Conservation (phyloP, 768 basidiomycete species). For the Tephrocybe rancida region DNA sequence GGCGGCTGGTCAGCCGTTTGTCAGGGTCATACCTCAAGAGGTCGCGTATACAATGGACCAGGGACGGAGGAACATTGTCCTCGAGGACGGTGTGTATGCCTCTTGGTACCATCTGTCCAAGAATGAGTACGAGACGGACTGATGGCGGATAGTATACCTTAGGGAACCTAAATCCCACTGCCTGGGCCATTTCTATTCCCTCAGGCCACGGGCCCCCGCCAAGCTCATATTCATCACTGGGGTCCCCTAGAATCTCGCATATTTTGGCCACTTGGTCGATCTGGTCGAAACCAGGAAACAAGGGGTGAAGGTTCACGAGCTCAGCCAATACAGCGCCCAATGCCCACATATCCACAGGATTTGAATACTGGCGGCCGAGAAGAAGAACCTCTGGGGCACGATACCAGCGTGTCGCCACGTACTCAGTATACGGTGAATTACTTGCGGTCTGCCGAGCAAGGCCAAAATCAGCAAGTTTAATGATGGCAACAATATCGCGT, state of each 20-base stretch:
- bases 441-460: slow-evolving; percentile 89
- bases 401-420: slow-evolving; percentile 99
- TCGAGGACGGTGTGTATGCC: slow-evolving; percentile 78
- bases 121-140: slow-evolving; percentile 9
- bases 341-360: slow-evolving; percentile 99
- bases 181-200: slow-evolving; percentile 86
- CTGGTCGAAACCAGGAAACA: slow-evolving; percentile 94
- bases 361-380: slow-evolving; percentile 89
- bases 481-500: slow-evolving; percentile 94
- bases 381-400: slow-evolving; percentile 98
- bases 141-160: slow-evolving; percentile 58
- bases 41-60: slow-evolving; percentile 91
- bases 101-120: slow-evolving; percentile 62
- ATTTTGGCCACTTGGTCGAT: slow-evolving; percentile 92
- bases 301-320: slow-evolving; percentile 88
- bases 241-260: slow-evolving; percentile 93
- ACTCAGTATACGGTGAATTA: slow-evolving; percentile 95
- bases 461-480: slow-evolving; percentile 98
- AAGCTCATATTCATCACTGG: slow-evolving; percentile 77
- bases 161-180: slow-evolving; percentile 85
- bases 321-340: slow-evolving; percentile 98
- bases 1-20: slow-evolving; percentile 78
- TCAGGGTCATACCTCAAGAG: slow-evolving; percentile 92
- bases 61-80: slow-evolving; percentile 69
- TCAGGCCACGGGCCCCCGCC: slow-evolving; percentile 90